These are phyloP conservation scores for Globisporangium cystogenes DNA, from an alignment of 352 stramenopile species.

Conservation along the genomic window DNA sequence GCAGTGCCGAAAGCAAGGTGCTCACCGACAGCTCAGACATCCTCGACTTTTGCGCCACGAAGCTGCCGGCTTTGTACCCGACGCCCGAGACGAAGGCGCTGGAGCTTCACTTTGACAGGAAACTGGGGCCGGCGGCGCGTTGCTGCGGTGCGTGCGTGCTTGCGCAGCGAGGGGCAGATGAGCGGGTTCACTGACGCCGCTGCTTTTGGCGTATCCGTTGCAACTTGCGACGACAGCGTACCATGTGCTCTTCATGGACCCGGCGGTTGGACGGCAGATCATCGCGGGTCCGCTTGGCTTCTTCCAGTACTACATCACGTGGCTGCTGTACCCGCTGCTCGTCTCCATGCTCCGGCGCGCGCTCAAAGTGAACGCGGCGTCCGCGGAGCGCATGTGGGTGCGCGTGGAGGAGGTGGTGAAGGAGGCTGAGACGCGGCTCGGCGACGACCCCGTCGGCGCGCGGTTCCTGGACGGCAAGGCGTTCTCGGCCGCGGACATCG, in stretches of 20 bases:
- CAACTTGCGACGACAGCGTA: conserved; percentile 22
- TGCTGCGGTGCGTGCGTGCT: conserved; percentile 14
- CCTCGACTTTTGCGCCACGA: conserved; percentile 31
- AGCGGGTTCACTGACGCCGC: too few species aligned
- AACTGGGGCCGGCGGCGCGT: conserved; percentile 29
- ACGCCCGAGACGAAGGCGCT: conserved; percentile 27
- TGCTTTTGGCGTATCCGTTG: too few species aligned
- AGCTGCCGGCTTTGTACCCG: conserved; percentile 26
- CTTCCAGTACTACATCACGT: conserved; percentile 17
- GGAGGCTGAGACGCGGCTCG: conserved; percentile 22
- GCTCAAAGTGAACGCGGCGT: conserved; percentile 29
- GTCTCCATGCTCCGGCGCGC: conserved; percentile 19
- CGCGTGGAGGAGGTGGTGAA: conserved; percentile 23
- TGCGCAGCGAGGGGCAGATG: too few species aligned
- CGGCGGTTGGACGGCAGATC: conserved; percentile 12
- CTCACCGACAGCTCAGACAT: conserved; percentile 42
- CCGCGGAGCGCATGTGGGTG: conserved; percentile 19
- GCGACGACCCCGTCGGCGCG: conserved; percentile 27
- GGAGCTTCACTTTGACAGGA: conserved; percentile 33
- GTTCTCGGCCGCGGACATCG: conserved; percentile 49
- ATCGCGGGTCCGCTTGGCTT: conserved; percentile 15
- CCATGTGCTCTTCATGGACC: conserved; percentile 25
- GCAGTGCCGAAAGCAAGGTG: conserved; percentile 4
- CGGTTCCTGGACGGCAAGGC: conserved; percentile 28
- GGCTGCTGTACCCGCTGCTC: conserved; percentile 24